Percentiles rank a stretch among this genome's conserved stretches.
These are phyloP conservation scores for Ceriops zippeliana DNA, from an alignment of 345 rosid species.

Conservation along the genomic window DNA sequence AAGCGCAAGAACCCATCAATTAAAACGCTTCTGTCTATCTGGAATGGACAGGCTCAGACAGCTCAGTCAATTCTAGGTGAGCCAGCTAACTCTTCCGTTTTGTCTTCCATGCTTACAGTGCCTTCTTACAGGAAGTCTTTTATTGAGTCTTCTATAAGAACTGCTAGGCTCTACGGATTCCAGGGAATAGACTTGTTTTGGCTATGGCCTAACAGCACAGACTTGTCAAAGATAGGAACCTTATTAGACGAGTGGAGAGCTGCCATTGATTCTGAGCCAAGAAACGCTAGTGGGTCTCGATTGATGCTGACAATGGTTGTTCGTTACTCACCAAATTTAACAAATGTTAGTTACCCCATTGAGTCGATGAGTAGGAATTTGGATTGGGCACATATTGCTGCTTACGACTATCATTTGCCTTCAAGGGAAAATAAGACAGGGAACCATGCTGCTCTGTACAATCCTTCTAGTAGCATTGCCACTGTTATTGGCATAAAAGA, in stretches of 20 bases:
- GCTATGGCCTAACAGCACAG: constrained; percentile 30
- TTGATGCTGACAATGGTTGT: constrained; percentile 22
- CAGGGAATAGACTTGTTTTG: constrained; percentile 31
- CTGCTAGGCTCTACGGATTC: constrained; percentile 25
- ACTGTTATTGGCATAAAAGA: constrained; percentile 28
- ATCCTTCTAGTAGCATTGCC: constrained; percentile 16
- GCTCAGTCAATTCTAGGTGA: constrained; percentile 4
- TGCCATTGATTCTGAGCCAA: constrained; percentile 18
- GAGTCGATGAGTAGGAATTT: constrained; percentile 22
- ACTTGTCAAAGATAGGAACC: constrained; percentile 17
- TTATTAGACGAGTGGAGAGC: constrained; percentile 28
- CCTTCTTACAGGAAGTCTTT: constrained; percentile 22
- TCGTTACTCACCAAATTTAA: constrained; percentile 7
- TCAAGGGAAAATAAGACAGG: constrained; percentile 30
- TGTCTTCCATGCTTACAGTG: constrained; percentile 24
- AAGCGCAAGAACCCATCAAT: constrained; percentile 30
- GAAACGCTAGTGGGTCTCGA: not conserved
- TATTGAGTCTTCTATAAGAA: constrained; percentile 23
- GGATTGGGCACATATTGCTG: constrained; percentile 29
- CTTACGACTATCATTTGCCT: constrained; percentile 32
- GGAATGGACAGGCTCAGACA: constrained; percentile 22
- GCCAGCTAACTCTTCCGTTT: constrained; percentile 16
- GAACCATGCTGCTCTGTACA: constrained; percentile 28
- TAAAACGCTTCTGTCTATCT: constrained; percentile 27
- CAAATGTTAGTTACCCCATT: constrained; percentile 19